These are phyloP conservation scores for Discostella pseudostelligera DNA, from an alignment of 108 stramenopile genomes.

Conservation along the genomic window DNA sequence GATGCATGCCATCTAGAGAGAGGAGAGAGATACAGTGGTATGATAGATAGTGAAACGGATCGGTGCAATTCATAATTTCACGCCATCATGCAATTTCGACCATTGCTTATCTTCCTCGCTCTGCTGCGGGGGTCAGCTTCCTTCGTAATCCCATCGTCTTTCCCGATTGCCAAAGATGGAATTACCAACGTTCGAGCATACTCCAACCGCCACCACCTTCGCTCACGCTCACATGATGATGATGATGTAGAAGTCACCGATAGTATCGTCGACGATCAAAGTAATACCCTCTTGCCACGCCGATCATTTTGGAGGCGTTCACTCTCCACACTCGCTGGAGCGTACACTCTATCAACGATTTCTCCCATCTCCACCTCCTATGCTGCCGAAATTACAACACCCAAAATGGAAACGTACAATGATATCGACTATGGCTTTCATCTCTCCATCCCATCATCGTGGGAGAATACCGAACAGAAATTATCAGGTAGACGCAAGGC, in stretches of 20 bases:
- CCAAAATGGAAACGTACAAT: constrained; percentile 33
- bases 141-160: neutral
- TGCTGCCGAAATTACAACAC: neutral
- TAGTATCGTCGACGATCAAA: neutral
- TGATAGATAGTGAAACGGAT: too few relatives aligned
- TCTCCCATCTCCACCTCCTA: neutral
- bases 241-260: neutral
- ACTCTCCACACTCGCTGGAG: neutral
- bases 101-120: neutral
- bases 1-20: too few relatives aligned
- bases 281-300: neutral
- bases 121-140: neutral
- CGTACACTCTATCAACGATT: neutral
- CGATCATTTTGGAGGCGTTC: neutral
- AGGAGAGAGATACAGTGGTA: too few relatives aligned
- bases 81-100: neutral
- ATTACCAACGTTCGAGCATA: too few relatives aligned
- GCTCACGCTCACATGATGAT: too few relatives aligned
- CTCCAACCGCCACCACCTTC: neutral
- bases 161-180: neutral
- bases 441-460: constrained; percentile 51
- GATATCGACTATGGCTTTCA: constrained; percentile 59
- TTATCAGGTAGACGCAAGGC: constrained; percentile 71
- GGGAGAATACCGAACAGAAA: constrained; percentile 54
- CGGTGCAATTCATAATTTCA: too few relatives aligned